Conservation (phyloP, 2,329 filamentous ascomycete species). For the Sarocladiaceae sp. region DNA sequence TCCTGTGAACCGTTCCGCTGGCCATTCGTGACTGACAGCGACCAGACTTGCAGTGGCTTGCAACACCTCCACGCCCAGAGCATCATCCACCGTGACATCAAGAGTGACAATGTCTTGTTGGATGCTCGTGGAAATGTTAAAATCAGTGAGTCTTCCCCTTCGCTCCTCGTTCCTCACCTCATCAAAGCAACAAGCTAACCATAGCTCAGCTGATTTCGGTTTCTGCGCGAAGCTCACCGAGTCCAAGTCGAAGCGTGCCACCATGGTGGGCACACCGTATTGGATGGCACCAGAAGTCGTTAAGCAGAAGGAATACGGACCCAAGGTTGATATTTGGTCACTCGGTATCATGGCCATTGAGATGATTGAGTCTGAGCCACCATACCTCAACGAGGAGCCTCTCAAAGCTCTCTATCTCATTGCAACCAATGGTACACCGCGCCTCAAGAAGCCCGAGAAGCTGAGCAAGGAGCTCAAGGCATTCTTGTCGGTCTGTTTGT, state of each 20-base stretch:
- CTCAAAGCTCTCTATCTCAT: conserved; percentile 97
- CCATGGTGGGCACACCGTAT: conserved; percentile 98
- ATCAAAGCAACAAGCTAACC: conserved; percentile 26
- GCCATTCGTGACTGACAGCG: conserved; percentile 15
- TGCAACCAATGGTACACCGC: conserved; percentile 93
- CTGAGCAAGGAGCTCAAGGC: conserved; percentile 96
- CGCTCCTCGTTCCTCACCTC: neutral
- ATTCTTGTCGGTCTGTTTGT: conserved; percentile 93
- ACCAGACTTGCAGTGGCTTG: conserved; percentile 86
- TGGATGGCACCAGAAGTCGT: conserved; percentile 99
- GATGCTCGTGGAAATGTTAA: conserved; percentile 95
- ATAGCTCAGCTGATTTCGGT: conserved; percentile 81
- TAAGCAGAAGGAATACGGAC: conserved; percentile 98
- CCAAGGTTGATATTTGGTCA: conserved; percentile 98
- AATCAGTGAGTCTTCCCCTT: conserved; percentile 65
- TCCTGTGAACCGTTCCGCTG: too few relatives aligned
- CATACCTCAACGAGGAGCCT: conserved; percentile 96
- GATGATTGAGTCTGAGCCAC: conserved; percentile 98
- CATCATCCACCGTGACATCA: conserved; percentile 99
- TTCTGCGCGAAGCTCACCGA: conserved; percentile 99
- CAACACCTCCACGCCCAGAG: conserved; percentile 93
- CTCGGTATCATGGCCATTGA: conserved; percentile 99
- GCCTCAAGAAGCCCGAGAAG: conserved; percentile 97
- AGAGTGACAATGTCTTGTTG: conserved; percentile 96
- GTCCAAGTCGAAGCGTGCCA: conserved; percentile 92